Evolutionary conservation across 257 asterid genomes (phyloP).

Genomic region (Thymus mandschuricus): DNA sequence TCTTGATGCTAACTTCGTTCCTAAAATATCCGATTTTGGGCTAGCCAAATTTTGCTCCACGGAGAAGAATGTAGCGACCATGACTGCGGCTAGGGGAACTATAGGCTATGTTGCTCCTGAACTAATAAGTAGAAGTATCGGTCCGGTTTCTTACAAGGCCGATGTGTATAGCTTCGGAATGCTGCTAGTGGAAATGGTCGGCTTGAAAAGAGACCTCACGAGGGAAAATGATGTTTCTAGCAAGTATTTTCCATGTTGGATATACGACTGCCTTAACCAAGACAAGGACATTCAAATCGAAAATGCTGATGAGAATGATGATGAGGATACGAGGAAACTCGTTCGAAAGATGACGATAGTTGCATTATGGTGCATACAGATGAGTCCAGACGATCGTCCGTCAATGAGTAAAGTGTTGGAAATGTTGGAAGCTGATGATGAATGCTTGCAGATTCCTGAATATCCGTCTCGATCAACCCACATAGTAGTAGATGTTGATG

Average conservation of each 20-base stretch:
- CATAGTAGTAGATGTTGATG: neutral
- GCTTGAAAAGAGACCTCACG: neutral
- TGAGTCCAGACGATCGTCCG: conserved; percentile 13
- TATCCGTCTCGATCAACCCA: neutral
- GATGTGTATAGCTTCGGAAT: conserved; percentile 19
- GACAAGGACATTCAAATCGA: neutral
- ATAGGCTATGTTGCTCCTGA: conserved; percentile 42
- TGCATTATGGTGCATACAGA: conserved; percentile 10
- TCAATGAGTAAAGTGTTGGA: conserved; percentile 18
- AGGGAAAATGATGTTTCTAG: neutral
- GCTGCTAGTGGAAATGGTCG: conserved; percentile 12
- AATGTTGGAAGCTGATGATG: conserved; percentile 3
- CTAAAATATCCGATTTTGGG: conserved; percentile 35
- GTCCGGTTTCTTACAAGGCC: neutral
- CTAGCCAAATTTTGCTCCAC: conserved; percentile 28
- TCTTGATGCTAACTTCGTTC: conserved; percentile 19
- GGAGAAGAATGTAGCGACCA: conserved; percentile 9
- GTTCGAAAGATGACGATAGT: conserved; percentile 16
- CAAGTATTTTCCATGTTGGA: conserved; percentile 14
- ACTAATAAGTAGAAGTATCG: conserved; percentile 28
- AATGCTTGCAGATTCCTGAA: neutral
- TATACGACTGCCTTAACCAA: neutral
- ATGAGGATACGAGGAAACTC: neutral
- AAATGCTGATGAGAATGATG: neutral
- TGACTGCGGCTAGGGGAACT: conserved; percentile 39